These are phyloP conservation scores for Crepidotus variabilis DNA, from an alignment of 768 basidiomycete genomes.

Conservation along the genomic window DNA sequence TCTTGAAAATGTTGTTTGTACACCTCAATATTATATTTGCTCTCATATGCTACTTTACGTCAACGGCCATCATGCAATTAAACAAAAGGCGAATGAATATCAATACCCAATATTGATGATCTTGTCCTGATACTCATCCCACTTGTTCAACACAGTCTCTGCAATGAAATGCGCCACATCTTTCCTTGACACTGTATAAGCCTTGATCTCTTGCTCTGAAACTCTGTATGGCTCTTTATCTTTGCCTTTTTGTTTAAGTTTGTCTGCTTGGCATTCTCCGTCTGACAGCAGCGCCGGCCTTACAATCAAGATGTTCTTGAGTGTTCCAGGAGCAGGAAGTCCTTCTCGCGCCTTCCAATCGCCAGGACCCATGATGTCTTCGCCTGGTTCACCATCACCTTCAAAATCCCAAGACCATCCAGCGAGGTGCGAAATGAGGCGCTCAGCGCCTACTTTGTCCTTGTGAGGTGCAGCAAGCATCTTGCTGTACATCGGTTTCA, in stretches of 20 bases:
- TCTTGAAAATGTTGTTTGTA: not conserved
- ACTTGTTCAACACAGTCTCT: constrained; percentile 38
- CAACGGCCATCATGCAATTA: not conserved
- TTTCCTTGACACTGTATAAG: constrained; percentile 54
- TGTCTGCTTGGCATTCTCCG: constrained; percentile 44
- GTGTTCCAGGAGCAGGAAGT: constrained; percentile 37
- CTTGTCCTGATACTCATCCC: constrained; percentile 53
- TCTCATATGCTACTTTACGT: not conserved
- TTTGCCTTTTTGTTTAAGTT: constrained; percentile 17
- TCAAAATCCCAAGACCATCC: constrained; percentile 47
- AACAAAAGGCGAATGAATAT: not conserved
- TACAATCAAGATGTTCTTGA: constrained; percentile 46
- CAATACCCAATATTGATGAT: constrained; percentile 48
- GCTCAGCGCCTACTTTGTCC: constrained; percentile 63
- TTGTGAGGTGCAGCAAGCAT: constrained; percentile 43
- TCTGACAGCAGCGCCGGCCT: constrained; percentile 59
- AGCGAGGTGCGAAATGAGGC: constrained; percentile 40
- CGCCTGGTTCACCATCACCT: constrained; percentile 33
- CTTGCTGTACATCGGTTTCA: constrained; percentile 47
- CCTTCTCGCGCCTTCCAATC: constrained; percentile 40
- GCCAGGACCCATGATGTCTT: constrained; percentile 35
- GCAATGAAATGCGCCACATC: constrained; percentile 67
- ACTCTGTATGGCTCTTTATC: constrained; percentile 38
- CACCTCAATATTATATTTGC: not conserved
- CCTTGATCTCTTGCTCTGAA: constrained; percentile 36